These are phyloP conservation scores for Candida vaughaniae DNA, from an alignment of 805 yeast genomes.

Conservation along the genomic window DNA sequence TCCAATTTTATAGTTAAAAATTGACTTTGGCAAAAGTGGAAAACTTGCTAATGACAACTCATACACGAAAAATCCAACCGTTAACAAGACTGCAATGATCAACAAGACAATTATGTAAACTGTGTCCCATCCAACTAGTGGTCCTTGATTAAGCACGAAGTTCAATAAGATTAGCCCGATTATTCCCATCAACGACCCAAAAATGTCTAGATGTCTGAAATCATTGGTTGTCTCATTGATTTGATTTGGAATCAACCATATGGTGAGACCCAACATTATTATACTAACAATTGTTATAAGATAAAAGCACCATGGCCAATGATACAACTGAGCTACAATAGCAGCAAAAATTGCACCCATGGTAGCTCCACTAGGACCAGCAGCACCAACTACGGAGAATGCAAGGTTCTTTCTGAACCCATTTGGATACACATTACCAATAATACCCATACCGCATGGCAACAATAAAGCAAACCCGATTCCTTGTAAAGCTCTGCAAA, in stretches of 20 bases:
- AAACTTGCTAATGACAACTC: conserved; percentile 46
- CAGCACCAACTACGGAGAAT: conserved; percentile 57
- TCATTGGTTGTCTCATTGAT: conserved; percentile 10
- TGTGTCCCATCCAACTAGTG: conserved; percentile 63
- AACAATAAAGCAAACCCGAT: conserved; percentile 58
- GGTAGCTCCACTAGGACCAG: conserved; percentile 63
- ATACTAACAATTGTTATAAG: conserved; percentile 41
- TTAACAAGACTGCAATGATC: conserved; percentile 46
- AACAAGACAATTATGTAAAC: conserved; percentile 59
- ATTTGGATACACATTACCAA: conserved; percentile 39
- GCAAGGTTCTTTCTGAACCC: conserved; percentile 53
- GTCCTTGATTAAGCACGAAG: conserved; percentile 75
- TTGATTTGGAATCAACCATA: conserved; percentile 8
- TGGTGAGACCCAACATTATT: conserved; percentile 13
- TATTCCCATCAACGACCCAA: conserved; percentile 50
- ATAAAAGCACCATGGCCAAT: conserved; percentile 68
- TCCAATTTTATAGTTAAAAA: conserved; percentile 44
- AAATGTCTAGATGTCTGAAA: conserved; percentile 18
- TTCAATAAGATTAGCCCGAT: conserved; percentile 61
- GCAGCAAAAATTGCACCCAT: conserved; percentile 55
- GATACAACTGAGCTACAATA: conserved; percentile 41
- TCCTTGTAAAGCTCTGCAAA: conserved; percentile 64
- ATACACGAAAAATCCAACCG: conserved; percentile 42
- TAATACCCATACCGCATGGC: conserved; percentile 61
- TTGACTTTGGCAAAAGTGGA: conserved; percentile 56